phyloP scores from a whole-genome alignment of 805 yeast species.

The Saturnispora besseyi region DNA sequence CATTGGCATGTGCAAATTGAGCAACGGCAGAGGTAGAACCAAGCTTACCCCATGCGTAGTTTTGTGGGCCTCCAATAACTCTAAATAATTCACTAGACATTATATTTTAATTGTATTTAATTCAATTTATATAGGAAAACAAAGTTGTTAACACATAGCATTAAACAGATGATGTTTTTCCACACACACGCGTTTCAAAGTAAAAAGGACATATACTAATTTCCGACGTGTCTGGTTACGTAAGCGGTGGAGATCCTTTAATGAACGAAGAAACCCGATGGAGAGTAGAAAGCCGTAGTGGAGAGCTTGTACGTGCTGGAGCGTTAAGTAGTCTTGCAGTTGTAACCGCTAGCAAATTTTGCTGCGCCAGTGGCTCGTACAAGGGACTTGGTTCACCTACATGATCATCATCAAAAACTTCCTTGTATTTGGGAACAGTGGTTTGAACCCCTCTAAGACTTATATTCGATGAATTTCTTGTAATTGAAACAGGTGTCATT shows the following conservation, averaged over 20 bases:
- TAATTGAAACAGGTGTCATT: neutral
- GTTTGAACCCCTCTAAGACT: neutral
- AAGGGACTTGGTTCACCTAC: constrained; percentile 22
- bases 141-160: neutral
- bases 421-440: constrained; percentile 22
- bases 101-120: neutral
- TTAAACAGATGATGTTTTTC: neutral
- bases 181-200: neutral
- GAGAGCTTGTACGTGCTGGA: neutral
- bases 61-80: constrained; percentile 31
- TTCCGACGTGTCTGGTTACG: neutral
- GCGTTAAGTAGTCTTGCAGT: neutral
- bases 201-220: neutral
- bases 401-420: constrained; percentile 24
- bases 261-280: neutral
- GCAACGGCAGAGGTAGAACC: constrained; percentile 88
- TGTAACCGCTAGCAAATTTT: neutral
- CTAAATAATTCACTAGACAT: constrained; percentile 25
- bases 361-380: constrained; percentile 11
- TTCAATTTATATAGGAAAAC: neutral
- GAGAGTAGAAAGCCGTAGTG: neutral
- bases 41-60: constrained; percentile 48
- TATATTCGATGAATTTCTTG: neutral
- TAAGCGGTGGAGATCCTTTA: neutral
- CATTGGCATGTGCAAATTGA: constrained; percentile 65